Evolutionary conservation across 192 early-diverging fungal species (phyloP).

Genomic region (Coemansia sp.): DNA sequence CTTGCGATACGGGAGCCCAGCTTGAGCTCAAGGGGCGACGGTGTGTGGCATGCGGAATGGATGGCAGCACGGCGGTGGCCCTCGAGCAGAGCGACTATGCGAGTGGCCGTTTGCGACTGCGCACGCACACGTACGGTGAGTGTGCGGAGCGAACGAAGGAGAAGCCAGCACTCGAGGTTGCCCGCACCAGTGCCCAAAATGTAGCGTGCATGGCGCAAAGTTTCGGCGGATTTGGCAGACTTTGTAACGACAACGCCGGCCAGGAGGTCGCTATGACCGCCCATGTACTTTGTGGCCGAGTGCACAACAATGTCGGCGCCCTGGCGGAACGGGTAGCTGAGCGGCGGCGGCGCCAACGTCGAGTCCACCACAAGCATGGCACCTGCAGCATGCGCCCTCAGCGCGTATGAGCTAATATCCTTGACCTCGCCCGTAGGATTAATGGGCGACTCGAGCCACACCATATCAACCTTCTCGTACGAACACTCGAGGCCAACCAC

Average conservation of each 20-base stretch:
- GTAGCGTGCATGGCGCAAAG: slow-evolving; percentile 54
- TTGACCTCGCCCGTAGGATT: slow-evolving; percentile 63
- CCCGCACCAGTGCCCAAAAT: slow-evolving; percentile 61
- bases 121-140: slow-evolving; percentile 63
- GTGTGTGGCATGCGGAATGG: slow-evolving; percentile 33
- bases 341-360: slow-evolving; percentile 72
- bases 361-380: slow-evolving; percentile 62
- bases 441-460: slow-evolving; percentile 63
- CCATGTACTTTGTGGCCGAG: slow-evolving; percentile 70
- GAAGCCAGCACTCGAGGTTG: slow-evolving; percentile 66
- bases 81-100: slow-evolving; percentile 58
- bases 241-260: slow-evolving; percentile 63
- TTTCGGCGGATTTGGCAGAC: slow-evolving; percentile 31
- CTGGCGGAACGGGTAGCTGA: slow-evolving; percentile 60
- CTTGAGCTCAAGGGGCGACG: slow-evolving; percentile 17
- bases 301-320: slow-evolving; percentile 73
- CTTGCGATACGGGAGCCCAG: slow-evolving; percentile 27
- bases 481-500: slow-evolving; percentile 39
- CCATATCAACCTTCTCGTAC: slow-evolving; percentile 54
- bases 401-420: slow-evolving; percentile 42
- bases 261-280: slow-evolving; percentile 70
- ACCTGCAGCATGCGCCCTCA: slow-evolving; percentile 53
- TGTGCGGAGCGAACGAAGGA: slow-evolving; percentile 62
- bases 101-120: slow-evolving; percentile 59
- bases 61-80: slow-evolving; percentile 44